Conservation (phyloP, 2,329 filamentous ascomycete genomes). For the Mycocentrospora acerina region DNA sequence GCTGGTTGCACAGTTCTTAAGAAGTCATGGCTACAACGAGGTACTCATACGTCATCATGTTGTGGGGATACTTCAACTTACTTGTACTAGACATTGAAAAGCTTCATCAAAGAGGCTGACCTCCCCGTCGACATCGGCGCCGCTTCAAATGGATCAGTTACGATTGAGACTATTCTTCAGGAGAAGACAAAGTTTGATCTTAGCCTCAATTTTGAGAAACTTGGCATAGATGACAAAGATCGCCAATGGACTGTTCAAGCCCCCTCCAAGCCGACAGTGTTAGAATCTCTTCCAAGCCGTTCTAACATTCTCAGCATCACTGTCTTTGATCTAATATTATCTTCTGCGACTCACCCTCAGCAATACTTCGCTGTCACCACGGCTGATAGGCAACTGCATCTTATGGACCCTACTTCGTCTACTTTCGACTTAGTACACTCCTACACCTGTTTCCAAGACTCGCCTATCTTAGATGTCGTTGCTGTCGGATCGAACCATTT, state of each 20-base stretch:
- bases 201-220: conserved; percentile 57
- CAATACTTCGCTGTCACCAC: conserved; percentile 39
- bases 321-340: conserved; percentile 41
- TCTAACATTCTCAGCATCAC: conserved; percentile 58
- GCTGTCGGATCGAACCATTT: conserved; percentile 48
- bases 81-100: conserved; percentile 53
- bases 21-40: conserved; percentile 44
- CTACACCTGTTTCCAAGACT: conserved; percentile 48
- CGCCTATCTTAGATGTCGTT: conserved; percentile 56
- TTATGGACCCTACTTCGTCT: conserved; percentile 42
- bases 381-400: conserved; percentile 48
- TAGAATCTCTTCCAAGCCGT: conserved; percentile 48
- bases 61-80: conserved; percentile 8
- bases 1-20: conserved; percentile 46
- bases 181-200: conserved; percentile 62
- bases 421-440: conserved; percentile 40
- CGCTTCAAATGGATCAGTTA: conserved; percentile 49
- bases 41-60: conserved; percentile 25
- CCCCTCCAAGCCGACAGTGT: conserved; percentile 46
- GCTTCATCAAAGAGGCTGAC: conserved; percentile 60
- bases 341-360: conserved; percentile 9
- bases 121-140: conserved; percentile 53
- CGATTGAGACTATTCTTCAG: conserved; percentile 61
- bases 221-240: conserved; percentile 48
- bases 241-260: conserved; percentile 50